phyloP scores from a whole-genome alignment of 305 asterid species.

The Solanum hybrid region DNA sequence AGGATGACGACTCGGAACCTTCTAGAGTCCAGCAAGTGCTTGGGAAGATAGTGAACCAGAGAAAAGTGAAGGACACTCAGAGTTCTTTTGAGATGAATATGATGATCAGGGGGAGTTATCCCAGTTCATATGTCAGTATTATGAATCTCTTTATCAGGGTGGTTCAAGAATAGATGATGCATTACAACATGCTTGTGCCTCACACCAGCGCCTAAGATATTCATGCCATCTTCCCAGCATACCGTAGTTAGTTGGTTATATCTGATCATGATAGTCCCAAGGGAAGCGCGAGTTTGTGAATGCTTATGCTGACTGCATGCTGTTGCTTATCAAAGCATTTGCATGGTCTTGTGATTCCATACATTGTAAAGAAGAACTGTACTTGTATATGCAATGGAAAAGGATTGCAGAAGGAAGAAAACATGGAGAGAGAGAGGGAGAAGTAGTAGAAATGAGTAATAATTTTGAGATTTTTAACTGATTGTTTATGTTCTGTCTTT shows the following conservation, averaged over 20 bases:
- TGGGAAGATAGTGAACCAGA: slow-evolving; percentile 89
- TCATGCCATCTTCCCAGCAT: slow-evolving; percentile 39
- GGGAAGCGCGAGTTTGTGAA: not conserved
- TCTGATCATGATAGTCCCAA: not conserved
- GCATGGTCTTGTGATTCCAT: not conserved
- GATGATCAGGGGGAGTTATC: slow-evolving; percentile 77
- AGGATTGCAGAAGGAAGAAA: not conserved
- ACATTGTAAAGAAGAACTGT: not conserved
- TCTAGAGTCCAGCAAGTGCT: slow-evolving; percentile 55
- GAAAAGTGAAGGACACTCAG: slow-evolving; percentile 29
- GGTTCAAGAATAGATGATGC: slow-evolving; percentile 54
- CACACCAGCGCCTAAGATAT: slow-evolving; percentile 58
- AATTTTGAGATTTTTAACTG: not conserved
- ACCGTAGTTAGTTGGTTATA: not conserved
- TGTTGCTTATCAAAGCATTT: not conserved
- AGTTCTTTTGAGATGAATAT: slow-evolving; percentile 46
- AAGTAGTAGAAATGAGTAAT: not conserved
- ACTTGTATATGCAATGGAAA: not conserved
- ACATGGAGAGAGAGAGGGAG: not conserved
- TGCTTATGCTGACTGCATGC: not conserved
- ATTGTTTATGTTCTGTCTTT: not conserved
- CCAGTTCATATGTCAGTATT: slow-evolving; percentile 51
- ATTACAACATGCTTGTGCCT: slow-evolving; percentile 38
- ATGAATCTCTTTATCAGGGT: slow-evolving; percentile 62
- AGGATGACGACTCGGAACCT: slow-evolving; percentile 56